phyloP scores from a whole-genome alignment of 2,329 filamentous ascomycete species.

The Juglanconis juglandina region DNA sequence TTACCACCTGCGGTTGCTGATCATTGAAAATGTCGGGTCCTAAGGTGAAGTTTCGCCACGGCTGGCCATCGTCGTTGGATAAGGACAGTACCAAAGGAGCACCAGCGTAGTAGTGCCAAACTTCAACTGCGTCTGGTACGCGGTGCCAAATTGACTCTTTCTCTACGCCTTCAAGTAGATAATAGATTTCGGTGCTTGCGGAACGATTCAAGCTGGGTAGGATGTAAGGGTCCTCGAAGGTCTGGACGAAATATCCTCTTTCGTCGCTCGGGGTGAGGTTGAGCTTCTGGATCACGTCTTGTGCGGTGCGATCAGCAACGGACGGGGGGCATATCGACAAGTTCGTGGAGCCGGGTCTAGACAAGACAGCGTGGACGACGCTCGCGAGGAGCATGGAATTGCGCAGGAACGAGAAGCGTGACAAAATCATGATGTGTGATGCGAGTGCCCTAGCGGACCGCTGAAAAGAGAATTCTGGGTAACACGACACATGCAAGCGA shows the following conservation, averaged over 20 bases:
- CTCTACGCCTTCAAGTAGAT: constrained; percentile 43
- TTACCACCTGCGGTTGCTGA: constrained; percentile 41
- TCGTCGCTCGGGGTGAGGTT: constrained; percentile 42
- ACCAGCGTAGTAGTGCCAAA: constrained; percentile 54
- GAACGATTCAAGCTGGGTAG: constrained; percentile 32
- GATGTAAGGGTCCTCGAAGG: constrained; percentile 37
- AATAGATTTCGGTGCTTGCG: constrained; percentile 49
- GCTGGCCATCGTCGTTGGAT: constrained; percentile 40
- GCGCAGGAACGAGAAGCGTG: too few species aligned
- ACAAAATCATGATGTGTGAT: too few species aligned
- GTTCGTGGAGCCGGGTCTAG: background rate
- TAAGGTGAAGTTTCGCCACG: constrained; percentile 32
- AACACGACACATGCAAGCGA: too few species aligned
- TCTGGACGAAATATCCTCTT: constrained; percentile 47
- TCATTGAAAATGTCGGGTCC: constrained; percentile 41
- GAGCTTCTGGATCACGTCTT: constrained; percentile 41
- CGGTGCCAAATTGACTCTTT: constrained; percentile 49
- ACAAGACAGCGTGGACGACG: background rate
- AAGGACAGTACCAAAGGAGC: constrained; percentile 45
- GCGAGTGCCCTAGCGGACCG: background rate
- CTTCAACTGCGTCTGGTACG: constrained; percentile 45
- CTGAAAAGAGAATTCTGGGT: background rate
- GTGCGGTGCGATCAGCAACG: constrained; percentile 31
- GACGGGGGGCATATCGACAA: background rate
- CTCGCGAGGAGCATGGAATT: background rate